Evolutionary conservation across 805 yeast genomes (phyloP).

Genomic region (Yamadazyma scolyti): DNA sequence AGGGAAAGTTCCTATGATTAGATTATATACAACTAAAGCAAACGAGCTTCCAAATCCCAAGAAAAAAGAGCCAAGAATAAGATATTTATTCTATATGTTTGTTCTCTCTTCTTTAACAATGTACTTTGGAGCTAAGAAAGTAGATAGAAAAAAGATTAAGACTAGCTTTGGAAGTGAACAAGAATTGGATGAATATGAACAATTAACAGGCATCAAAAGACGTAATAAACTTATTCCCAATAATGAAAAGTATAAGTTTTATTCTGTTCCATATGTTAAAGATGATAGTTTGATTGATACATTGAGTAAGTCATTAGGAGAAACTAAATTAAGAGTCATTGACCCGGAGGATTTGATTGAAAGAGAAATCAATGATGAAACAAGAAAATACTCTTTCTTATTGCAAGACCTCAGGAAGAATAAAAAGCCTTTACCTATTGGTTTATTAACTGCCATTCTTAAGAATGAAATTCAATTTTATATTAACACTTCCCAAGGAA

Average conservation of each 20-base stretch:
- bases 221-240: slow-evolving; percentile 38
- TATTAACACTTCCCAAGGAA: slow-evolving; percentile 33
- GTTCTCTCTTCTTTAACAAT: slow-evolving; percentile 28
- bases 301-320: slow-evolving; percentile 15
- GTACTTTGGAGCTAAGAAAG: slow-evolving; percentile 24
- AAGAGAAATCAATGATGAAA: slow-evolving; percentile 39
- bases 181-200: slow-evolving; percentile 47
- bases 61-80: slow-evolving; percentile 25
- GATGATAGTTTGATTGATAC: slow-evolving; percentile 15
- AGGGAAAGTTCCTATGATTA: too few species aligned
- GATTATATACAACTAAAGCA: too few species aligned
- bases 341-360: slow-evolving; percentile 51
- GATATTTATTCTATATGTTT: slow-evolving; percentile 36
- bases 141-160: slow-evolving; percentile 26
- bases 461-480: slow-evolving; percentile 32
- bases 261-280: slow-evolving; percentile 34
- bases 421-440: slow-evolving; percentile 34
- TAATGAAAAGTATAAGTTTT: slow-evolving; percentile 38
- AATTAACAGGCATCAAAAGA: slow-evolving; percentile 50
- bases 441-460: slow-evolving; percentile 49
- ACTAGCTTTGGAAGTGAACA: slow-evolving; percentile 42
- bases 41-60: not conserved
- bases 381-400: slow-evolving; percentile 49
- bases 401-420: slow-evolving; percentile 40
- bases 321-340: slow-evolving; percentile 34